Evolutionary conservation across 2,329 filamentous ascomycete genomes (phyloP).

Genomic region (Venturia pyrina): DNA sequence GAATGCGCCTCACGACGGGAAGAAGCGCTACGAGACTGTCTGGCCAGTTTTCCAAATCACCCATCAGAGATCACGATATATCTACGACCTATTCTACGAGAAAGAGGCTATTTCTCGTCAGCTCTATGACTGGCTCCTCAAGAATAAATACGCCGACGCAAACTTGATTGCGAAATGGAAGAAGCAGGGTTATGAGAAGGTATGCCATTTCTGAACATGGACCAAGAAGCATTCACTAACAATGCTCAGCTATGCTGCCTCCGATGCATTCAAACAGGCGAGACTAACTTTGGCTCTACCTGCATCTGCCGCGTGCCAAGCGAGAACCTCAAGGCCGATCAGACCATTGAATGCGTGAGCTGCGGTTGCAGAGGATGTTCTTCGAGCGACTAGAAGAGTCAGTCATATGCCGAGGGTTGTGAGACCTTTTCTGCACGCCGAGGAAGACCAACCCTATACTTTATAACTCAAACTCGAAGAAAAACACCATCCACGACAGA

Average conservation of each 20-base stretch:
- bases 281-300: constrained; percentile 97
- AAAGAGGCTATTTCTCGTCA: constrained; percentile 89
- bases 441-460: neutral
- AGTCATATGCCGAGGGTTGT: neutral
- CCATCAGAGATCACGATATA: constrained; percentile 84
- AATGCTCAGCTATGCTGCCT: constrained; percentile 72
- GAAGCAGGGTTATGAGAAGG: constrained; percentile 98
- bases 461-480: neutral
- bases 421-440: neutral
- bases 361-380: constrained; percentile 90
- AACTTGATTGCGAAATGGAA: constrained; percentile 99
- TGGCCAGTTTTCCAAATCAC: constrained; percentile 98
- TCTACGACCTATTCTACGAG: constrained; percentile 96
- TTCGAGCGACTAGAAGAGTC: constrained; percentile 56
- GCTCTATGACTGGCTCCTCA: constrained; percentile 91
- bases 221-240: neutral
- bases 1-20: constrained; percentile 67
- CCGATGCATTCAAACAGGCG: constrained; percentile 96
- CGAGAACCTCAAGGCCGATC: constrained; percentile 78
- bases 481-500: neutral
- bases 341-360: constrained; percentile 85
- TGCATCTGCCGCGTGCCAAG: constrained; percentile 94
- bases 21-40: constrained; percentile 82
- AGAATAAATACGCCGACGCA: constrained; percentile 91
- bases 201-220: constrained; percentile 28